Percentiles rank a stretch among this genome's conserved stretches.
These are phyloP conservation scores for Colletotrichum destructivum DNA, from an alignment of 2,329 filamentous ascomycete genomes.

Conservation along the genomic window DNA sequence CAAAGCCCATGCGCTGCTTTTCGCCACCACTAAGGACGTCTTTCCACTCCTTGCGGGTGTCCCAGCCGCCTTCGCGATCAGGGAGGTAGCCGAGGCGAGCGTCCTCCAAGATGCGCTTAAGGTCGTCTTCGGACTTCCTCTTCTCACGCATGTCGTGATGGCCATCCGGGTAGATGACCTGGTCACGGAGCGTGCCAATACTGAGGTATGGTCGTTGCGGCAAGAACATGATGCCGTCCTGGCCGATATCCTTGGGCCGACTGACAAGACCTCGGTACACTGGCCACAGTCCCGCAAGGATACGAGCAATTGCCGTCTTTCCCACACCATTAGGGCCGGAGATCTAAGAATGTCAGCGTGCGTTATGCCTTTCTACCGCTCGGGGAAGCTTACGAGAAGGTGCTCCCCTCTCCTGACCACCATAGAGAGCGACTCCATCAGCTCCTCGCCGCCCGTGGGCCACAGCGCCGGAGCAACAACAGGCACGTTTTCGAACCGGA, in stretches of 20 bases:
- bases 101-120: constrained; percentile 84
- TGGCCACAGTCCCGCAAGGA: constrained; percentile 95
- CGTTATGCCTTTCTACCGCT: constrained; percentile 7
- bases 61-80: constrained; percentile 94
- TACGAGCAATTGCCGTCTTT: constrained; percentile 88
- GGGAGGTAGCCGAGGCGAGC: constrained; percentile 91
- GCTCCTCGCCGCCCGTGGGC: constrained; percentile 91
- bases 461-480: constrained; percentile 90
- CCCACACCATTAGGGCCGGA: constrained; percentile 96
- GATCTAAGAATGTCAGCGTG: constrained; percentile 64
- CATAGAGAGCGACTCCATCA: constrained; percentile 90
- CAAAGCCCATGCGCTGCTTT: constrained; percentile 96
- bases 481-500: constrained; percentile 93
- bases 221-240: constrained; percentile 98
- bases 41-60: constrained; percentile 98
- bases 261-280: constrained; percentile 94
- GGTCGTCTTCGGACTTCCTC: constrained; percentile 82
- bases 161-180: constrained; percentile 97
- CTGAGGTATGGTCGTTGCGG: constrained; percentile 94
- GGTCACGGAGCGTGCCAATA: constrained; percentile 92
- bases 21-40: constrained; percentile 97
- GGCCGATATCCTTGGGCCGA: constrained; percentile 82
- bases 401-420: constrained; percentile 93
- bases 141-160: constrained; percentile 93
- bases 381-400: constrained; percentile 71